A percentile compares a stretch with the other conserved stretches of the same genome.
Evolutionary conservation across 306 rosid genomes (phyloP).

Genomic region (Parietaria judaica): DNA sequence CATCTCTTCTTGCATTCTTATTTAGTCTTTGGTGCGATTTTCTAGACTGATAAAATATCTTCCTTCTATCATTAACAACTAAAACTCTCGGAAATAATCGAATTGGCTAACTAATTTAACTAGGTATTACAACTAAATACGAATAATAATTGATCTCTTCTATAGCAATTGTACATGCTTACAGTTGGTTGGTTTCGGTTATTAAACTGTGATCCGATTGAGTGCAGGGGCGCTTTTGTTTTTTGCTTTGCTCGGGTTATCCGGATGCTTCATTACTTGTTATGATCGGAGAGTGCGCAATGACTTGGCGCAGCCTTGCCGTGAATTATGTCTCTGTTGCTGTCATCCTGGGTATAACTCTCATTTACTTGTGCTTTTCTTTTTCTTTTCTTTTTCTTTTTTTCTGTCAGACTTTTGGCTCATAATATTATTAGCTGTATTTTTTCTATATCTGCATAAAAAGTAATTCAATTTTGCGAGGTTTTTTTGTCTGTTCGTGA

Average conservation of each 20-base stretch:
- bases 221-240: constrained; percentile 83
- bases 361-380: constrained; percentile 1
- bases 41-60: too few species aligned
- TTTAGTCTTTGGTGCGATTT: too few species aligned
- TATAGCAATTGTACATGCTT: too few species aligned
- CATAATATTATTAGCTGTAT: too few species aligned
- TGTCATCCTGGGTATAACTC: constrained; percentile 90
- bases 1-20: constrained; percentile 1
- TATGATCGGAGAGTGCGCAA: constrained; percentile 94
- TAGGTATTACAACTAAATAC: too few species aligned
- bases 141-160: too few species aligned
- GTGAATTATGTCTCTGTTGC: constrained; percentile 97
- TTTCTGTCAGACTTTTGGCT: too few species aligned
- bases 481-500: neutral
- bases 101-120: too few species aligned
- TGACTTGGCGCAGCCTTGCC: constrained; percentile 98
- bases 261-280: constrained; percentile 98
- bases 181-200: constrained; percentile 6
- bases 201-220: constrained; percentile 18
- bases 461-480: neutral
- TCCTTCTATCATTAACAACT: too few species aligned
- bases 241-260: constrained; percentile 91
- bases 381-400: too few species aligned
- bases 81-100: too few species aligned
- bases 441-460: neutral